Base-by-base conservation (phyloP, 306 rosid genomes). In the Medicago arabica region DNA sequence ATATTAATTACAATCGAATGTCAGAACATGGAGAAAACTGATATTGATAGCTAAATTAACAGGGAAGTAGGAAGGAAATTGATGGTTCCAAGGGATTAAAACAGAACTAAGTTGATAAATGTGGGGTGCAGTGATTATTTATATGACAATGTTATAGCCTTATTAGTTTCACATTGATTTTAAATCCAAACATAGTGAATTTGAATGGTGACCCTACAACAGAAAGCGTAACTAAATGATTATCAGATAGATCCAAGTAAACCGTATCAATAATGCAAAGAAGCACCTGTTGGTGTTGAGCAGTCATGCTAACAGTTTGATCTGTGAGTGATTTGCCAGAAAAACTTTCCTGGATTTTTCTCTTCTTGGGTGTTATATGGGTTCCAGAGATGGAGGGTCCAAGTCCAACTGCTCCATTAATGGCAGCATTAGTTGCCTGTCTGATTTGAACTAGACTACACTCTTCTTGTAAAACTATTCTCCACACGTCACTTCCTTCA, bases 401-500 rank as follows among this genome's bases (percentile, higher is more conserved):
- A 78, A 83, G 77, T 67, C 91, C 89, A 78, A 83, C 79, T 19
- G 87, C 89, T 81, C 84, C 87, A 47, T 36, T 85, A 69, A 83
- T 82, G 84, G 87, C 86, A 43, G 87, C 93, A 87, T 88, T 92
- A 50, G 89, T 83, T 69, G 80, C 85, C 80, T 84, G 89, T 86
- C 81, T 87, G 78, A 83, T n/a, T 82, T 67, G 73, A 77, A 74
- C 43, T 36, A 77, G 43, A 78, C 66, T 73, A 61, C 70, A 72
- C 68, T 85, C 87, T 72, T 78, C 90, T 39, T 77, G 88, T 71
- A 79, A 86, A 44, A 86, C 54, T 70, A 81, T 75, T 34, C 81
- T 89, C 83, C 89, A 77, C 83, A 85, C 91, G 4, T 85, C 82
- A 76, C 86, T 89, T 81, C 86, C 94, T 67, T 89, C 97, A 86